Evolutionary conservation across 805 yeast species (phyloP).

Genomic region (Phaffomyces opuntiae): DNA sequence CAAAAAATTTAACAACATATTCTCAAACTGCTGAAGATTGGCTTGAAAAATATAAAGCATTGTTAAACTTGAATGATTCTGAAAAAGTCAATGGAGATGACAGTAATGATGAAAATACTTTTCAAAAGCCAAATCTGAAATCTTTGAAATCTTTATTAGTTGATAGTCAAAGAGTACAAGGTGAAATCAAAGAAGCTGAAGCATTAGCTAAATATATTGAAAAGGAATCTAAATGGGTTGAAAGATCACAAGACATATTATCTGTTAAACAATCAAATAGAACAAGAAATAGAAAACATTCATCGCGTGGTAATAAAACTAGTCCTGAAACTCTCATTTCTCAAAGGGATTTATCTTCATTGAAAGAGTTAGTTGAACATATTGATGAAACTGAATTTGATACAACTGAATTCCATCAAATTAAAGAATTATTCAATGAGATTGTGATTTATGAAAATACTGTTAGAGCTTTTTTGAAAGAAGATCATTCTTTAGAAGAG

Average conservation of each 20-base stretch:
- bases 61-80: constrained; percentile 21
- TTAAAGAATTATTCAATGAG: constrained; percentile 45
- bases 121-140: constrained; percentile 40
- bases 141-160: constrained; percentile 34
- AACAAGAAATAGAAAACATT: constrained; percentile 15
- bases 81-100: background rate
- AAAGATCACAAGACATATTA: constrained; percentile 46
- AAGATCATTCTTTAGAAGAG: constrained; percentile 33
- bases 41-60: constrained; percentile 37
- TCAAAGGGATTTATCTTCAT: constrained; percentile 11
- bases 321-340: constrained; percentile 1
- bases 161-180: constrained; percentile 51
- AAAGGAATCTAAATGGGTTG: constrained; percentile 44
- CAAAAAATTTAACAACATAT: constrained; percentile 31
- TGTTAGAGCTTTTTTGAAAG: constrained; percentile 33
- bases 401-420: constrained; percentile 53
- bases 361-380: constrained; percentile 29
- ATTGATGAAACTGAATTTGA: constrained; percentile 45
- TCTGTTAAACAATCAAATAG: constrained; percentile 35
- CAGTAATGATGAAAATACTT: background rate
- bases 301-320: background rate
- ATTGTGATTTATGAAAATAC: constrained; percentile 44
- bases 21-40: constrained; percentile 45
- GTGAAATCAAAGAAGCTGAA: constrained; percentile 30
- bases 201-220: constrained; percentile 36